Evolutionary conservation across 805 yeast species (phyloP).

Genomic region (Ogataea methanolica): DNA sequence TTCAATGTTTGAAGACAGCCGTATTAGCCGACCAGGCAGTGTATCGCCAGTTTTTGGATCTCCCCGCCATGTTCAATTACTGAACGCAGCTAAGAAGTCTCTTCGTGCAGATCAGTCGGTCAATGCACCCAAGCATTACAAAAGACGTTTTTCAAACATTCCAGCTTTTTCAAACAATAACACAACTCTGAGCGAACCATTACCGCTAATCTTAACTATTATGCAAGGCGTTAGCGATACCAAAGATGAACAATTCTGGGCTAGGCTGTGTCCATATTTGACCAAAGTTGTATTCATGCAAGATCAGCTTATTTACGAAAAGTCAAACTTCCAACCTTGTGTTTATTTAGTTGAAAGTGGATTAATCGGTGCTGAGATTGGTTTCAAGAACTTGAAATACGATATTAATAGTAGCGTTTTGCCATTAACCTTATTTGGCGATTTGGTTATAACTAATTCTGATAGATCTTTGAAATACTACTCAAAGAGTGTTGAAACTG

Average conservation of each 20-base stretch:
- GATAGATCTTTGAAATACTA: conserved; percentile 37
- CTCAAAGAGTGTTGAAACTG: conserved; percentile 42
- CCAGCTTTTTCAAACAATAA: not conserved
- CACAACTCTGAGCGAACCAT: conserved; percentile 34
- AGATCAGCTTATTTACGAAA: conserved; percentile 43
- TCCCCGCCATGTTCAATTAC: conserved; percentile 49
- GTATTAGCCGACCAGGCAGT: not conserved
- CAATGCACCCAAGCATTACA: conserved; percentile 23
- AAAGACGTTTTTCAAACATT: conserved; percentile 7
- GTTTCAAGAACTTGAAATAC: conserved; percentile 34
- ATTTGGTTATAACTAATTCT: conserved; percentile 35
- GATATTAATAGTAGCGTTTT: conserved; percentile 38
- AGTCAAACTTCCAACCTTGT: conserved; percentile 41
- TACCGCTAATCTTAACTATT: conserved; percentile 60
- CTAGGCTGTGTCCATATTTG: conserved; percentile 52
- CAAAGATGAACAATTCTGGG: conserved; percentile 57
- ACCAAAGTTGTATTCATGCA: conserved; percentile 24
- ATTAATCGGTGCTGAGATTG: conserved; percentile 44
- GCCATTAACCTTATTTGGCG: conserved; percentile 76
- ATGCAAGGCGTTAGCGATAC: conserved; percentile 53
- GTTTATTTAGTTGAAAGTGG: conserved; percentile 51
- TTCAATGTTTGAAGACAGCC: conserved; percentile 11
- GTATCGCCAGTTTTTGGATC: conserved; percentile 34
- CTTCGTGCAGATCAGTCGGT: conserved; percentile 29
- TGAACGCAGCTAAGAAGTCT: conserved; percentile 45